Conservation (phyloP, 2,329 filamentous ascomycete species). For the Fusarium tupiense region DNA sequence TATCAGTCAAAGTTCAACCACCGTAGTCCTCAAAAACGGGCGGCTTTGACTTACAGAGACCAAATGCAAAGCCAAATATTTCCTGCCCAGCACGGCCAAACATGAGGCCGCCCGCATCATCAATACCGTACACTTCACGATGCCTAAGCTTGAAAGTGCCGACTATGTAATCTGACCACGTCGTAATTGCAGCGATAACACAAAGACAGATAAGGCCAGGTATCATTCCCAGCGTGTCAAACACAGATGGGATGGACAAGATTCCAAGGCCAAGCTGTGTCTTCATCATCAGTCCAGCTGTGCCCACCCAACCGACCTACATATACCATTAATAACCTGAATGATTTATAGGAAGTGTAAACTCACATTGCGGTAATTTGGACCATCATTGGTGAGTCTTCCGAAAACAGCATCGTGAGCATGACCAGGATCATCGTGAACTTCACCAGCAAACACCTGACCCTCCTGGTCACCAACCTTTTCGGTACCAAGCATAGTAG, state of each 20-base stretch:
- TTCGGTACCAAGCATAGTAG: not conserved
- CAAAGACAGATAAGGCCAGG: conserved; percentile 58
- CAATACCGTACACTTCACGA: conserved; percentile 62
- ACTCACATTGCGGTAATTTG: conserved; percentile 45
- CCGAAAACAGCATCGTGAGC: conserved; percentile 40
- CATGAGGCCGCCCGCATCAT: conserved; percentile 60
- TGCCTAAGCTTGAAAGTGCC: conserved; percentile 61
- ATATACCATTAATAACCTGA: not conserved
- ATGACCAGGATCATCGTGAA: conserved; percentile 1
- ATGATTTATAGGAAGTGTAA: rapidly evolving
- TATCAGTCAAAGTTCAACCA: not conserved
- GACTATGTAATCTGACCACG: conserved; percentile 60
- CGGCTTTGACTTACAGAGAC: conserved; percentile 44
- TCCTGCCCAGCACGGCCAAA: conserved; percentile 58
- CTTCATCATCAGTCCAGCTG: conserved; percentile 57
- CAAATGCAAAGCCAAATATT: conserved; percentile 50
- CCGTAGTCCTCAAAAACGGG: rapidly evolving
- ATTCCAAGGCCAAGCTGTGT: conserved; percentile 57
- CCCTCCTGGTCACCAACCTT: conserved; percentile 10
- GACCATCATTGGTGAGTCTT: conserved; percentile 39
- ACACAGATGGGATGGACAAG: conserved; percentile 57
- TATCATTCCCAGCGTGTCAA: conserved; percentile 57
- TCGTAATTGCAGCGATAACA: conserved; percentile 55
- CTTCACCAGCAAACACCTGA: not conserved
- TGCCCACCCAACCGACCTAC: conserved; percentile 55